Conservation (phyloP, 495 filamentous ascomycete genomes). For the Aspergillus nidulans region DNA sequence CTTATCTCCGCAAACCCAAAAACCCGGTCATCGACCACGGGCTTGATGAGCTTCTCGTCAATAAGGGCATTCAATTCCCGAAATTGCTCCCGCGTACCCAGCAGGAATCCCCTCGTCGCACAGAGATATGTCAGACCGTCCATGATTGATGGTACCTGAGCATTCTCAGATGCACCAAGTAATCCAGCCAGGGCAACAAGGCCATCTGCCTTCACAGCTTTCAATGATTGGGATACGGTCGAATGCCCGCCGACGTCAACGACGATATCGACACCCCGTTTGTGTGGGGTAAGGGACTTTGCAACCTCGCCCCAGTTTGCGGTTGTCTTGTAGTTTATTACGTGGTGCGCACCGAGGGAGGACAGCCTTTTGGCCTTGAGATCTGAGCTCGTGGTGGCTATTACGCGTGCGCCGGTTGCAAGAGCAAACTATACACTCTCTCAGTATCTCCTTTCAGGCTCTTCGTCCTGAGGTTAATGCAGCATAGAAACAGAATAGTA, state of each 20-base stretch:
- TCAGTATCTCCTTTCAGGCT: neutral
- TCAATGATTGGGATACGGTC: conserved; percentile 53
- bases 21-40: conserved; percentile 51
- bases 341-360: conserved; percentile 40
- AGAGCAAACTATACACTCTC: conserved; percentile 57
- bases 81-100: conserved; percentile 49
- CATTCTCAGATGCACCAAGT: conserved; percentile 26
- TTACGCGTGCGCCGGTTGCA: conserved; percentile 64
- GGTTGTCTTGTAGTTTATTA: conserved; percentile 61
- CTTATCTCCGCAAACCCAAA: conserved; percentile 48
- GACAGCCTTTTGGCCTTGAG: conserved; percentile 57
- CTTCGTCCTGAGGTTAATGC: neutral
- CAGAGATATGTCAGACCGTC: conserved; percentile 35
- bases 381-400: conserved; percentile 63
- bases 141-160: conserved; percentile 30
- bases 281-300: conserved; percentile 50
- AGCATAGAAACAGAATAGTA: no score
- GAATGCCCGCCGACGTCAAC: conserved; percentile 57
- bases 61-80: conserved; percentile 54
- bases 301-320: conserved; percentile 62
- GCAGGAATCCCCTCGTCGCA: conserved; percentile 29
- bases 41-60: conserved; percentile 52
- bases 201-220: conserved; percentile 56
- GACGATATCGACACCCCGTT: conserved; percentile 57
- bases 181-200: conserved; percentile 54